Percentiles rank a stretch among this genome's conserved stretches.
phyloP scores from a whole-genome alignment of 106 monocot species.

The Iris macrosiphon region DNA sequence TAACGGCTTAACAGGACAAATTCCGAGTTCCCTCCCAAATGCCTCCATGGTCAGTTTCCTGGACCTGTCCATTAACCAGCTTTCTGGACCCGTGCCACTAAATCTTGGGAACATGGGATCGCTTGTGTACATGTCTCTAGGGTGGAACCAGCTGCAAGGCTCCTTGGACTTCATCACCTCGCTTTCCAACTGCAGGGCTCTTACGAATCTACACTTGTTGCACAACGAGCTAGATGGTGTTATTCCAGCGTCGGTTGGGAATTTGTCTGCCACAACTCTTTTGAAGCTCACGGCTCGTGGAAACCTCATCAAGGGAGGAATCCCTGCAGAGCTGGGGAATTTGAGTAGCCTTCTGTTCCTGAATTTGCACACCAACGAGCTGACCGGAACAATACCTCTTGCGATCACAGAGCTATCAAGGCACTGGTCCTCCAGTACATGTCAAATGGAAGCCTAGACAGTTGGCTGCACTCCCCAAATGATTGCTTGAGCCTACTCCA shows the following conservation, averaged over 20 bases:
- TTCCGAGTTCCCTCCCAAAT: neutral
- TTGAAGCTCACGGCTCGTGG: neutral
- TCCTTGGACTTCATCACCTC: neutral
- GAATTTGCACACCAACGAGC: neutral
- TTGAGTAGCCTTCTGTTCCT: neutral
- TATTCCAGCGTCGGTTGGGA: neutral
- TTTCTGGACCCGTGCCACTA: neutral
- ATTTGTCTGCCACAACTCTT: neutral
- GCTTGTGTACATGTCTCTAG: neutral
- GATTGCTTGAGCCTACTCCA: too few species aligned
- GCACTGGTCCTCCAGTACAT: too few species aligned
- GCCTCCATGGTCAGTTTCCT: neutral
- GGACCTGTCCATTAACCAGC: neutral
- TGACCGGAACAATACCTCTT: neutral
- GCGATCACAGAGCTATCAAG: neutral
- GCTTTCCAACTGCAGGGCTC: neutral
- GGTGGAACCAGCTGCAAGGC: neutral
- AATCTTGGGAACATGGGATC: neutral
- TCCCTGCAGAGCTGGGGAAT: neutral
- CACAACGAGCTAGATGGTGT: neutral
- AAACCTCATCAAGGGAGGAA: neutral
- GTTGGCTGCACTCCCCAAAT: too few species aligned
- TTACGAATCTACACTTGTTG: neutral
- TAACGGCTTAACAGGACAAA: neutral
- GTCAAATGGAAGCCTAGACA: too few species aligned